Percentiles rank a stretch among this genome's conserved stretches.
Conservation (phyloP, 1,284 basidiomycete species). For the Cutaneotrichosporon cyanovorans region DNA sequence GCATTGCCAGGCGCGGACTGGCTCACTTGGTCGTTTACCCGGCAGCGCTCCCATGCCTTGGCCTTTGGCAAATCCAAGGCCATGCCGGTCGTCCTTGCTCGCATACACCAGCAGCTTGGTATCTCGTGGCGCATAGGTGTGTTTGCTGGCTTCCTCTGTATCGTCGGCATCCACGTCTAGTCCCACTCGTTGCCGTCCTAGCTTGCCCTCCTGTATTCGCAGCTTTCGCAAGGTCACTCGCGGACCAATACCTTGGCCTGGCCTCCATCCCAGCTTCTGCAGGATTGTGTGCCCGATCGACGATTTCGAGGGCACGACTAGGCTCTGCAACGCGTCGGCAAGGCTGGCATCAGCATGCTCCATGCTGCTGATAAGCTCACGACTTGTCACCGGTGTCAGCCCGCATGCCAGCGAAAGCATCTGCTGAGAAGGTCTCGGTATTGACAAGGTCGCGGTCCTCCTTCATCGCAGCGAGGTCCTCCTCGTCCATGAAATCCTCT, state of each 20-base stretch:
- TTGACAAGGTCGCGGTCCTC: slow-evolving; percentile 64
- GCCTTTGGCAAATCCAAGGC: slow-evolving; percentile 67
- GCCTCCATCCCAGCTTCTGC: slow-evolving; percentile 90
- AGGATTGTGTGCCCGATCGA: slow-evolving; percentile 69
- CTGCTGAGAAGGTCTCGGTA: slow-evolving; percentile 49
- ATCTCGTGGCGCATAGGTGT: slow-evolving; percentile 78
- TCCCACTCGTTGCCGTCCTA: slow-evolving; percentile 25
- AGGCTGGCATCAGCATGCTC: slow-evolving; percentile 40
- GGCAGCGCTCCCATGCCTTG: slow-evolving; percentile 52
- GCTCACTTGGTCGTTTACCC: slow-evolving; percentile 20
- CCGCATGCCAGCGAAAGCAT: slow-evolving; percentile 58
- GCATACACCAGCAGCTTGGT: slow-evolving; percentile 57
- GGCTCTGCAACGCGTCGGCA: slow-evolving; percentile 49
- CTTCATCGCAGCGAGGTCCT: slow-evolving; percentile 75
- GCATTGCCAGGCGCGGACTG: neutral
- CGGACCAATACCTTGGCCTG: slow-evolving; percentile 87
- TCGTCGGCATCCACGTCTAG: slow-evolving; percentile 48
- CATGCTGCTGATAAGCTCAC: slow-evolving; percentile 10
- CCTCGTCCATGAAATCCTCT: slow-evolving; percentile 98
- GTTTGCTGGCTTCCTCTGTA: slow-evolving; percentile 66
- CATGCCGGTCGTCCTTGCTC: slow-evolving; percentile 66
- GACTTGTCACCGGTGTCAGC: slow-evolving; percentile 45
- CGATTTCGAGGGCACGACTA: slow-evolving; percentile 48
- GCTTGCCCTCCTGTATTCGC: slow-evolving; percentile 59
- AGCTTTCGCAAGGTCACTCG: slow-evolving; percentile 72